phyloP scores from a whole-genome alignment of 805 yeast genomes.

The Candida coleopterorum region DNA sequence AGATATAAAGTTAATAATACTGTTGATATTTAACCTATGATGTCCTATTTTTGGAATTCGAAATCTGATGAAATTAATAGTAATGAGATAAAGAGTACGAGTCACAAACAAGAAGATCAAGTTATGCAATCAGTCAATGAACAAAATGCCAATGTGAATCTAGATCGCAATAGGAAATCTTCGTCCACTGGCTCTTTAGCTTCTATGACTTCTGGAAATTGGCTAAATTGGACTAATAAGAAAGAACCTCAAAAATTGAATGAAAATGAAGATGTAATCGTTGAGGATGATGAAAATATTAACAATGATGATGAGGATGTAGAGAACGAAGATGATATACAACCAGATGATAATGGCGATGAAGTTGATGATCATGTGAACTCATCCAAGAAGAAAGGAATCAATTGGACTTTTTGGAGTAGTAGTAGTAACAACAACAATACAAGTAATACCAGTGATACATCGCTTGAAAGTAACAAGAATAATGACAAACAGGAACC shows the following conservation, averaged over 20 bases:
- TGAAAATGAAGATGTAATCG: conserved; percentile 7
- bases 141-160: background rate
- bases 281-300: conserved; percentile 8
- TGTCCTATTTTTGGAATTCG: conserved; percentile 1
- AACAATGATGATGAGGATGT: conserved; percentile 10
- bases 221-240: conserved; percentile 22
- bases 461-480: background rate
- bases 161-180: conserved; percentile 2
- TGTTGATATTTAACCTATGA: background rate
- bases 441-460: background rate
- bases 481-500: background rate
- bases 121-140: background rate
- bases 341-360: conserved; percentile 24
- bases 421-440: background rate
- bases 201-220: conserved; percentile 21
- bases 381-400: conserved; percentile 22
- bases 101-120: background rate
- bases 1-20: too few relatives aligned
- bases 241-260: conserved; percentile 6
- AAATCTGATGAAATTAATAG: background rate
- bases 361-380: conserved; percentile 29
- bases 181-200: conserved; percentile 20
- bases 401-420: conserved; percentile 35
- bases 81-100: background rate
- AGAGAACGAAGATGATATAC: conserved; percentile 18